Base-by-base conservation (phyloP, 164 flowering plant species). In the Sextonia rubra region DNA sequence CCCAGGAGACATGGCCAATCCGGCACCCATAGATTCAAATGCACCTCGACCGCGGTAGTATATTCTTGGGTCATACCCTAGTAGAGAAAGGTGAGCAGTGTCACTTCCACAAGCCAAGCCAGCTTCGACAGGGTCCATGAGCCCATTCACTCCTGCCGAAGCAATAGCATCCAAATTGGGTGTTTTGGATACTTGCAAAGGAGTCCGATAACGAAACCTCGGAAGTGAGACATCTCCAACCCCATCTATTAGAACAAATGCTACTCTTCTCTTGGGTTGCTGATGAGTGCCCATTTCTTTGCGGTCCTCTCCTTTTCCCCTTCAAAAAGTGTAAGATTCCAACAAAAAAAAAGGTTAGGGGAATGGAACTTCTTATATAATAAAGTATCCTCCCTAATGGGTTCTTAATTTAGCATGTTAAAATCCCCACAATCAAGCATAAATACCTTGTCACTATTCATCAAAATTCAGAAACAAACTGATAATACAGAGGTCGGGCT, bases 1-100 rank as follows among this genome's bases (percentile, higher is more conserved):
- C 30, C 99, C 98, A 37, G 99, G 99, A 22, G 92, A 86, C 99
- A 95, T 95, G 3, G 89, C 98, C 81, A 95, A 81, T 47, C 99
- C 99, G 74, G 99, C 96, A 69, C 99, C 98, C 99, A 95, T 95
- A 32, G 97, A 93, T 82, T 95, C 99, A 81, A 95, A 95, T 1
- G 99, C 94, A 72, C 99, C 99, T 55, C 99, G 86, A 56, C 99
- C 99, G 20, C 93, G 87, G 77, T 93, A 93, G 80, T 92, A 94
- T 2, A 90, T 84, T 79, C 89, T 85, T 11, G 98, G 98, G 74
- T 94, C 87, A 78, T 92, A 94, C 23, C 98, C 98, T 80, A 92
- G 47, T 18, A 94, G 81, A 62, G 97, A 94, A 64, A 94, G 97
- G 70, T 94, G 98, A 6, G 98, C 97, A 1, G 97, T 95, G 79